Percentiles rank a stretch among this genome's conserved stretches.
Evolutionary conservation across 495 filamentous ascomycete species (phyloP).

Genomic region (Aspergillus ostianus): DNA sequence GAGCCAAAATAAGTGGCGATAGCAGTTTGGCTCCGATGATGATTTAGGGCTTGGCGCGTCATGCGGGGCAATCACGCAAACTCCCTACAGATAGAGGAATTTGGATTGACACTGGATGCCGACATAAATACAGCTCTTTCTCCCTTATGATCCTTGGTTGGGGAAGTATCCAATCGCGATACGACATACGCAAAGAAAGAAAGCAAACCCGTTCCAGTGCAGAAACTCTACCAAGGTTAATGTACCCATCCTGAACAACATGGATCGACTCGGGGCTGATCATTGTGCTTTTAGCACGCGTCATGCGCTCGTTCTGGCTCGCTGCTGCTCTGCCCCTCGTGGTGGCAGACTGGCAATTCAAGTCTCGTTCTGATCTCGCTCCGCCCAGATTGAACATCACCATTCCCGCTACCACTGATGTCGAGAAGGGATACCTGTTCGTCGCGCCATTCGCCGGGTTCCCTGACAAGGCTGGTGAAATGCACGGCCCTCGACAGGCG

Average conservation of each 20-base stretch:
- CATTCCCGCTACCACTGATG: constrained; percentile 46
- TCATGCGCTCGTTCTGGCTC: constrained; percentile 18
- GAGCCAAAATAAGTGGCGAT: constrained; percentile 1
- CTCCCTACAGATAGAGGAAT: too few relatives aligned
- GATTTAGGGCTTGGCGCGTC: background rate
- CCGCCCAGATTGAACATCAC: constrained; percentile 57
- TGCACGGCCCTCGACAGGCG: constrained; percentile 53
- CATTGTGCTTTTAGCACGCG: constrained; percentile 25
- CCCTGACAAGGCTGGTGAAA: constrained; percentile 33
- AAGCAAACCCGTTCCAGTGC: background rate
- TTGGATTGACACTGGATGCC: background rate
- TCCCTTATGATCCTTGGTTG: too few relatives aligned
- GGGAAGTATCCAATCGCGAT: background rate
- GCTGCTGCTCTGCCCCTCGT: constrained; percentile 28
- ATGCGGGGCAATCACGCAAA: constrained; percentile 9
- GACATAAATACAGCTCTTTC: background rate
- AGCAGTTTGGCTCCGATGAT: background rate
- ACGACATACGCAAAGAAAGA: background rate
- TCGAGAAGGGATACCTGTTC: constrained; percentile 54
- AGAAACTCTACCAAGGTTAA: constrained; percentile 48
- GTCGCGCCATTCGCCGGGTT: constrained; percentile 53
- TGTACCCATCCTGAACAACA: constrained; percentile 48
- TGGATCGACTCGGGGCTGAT: constrained; percentile 42
- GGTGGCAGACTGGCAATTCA: constrained; percentile 54
- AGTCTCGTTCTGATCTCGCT: constrained; percentile 54